Base-by-base conservation (phyloP, 805 yeast species). In the Priceomyces carsonii region DNA sequence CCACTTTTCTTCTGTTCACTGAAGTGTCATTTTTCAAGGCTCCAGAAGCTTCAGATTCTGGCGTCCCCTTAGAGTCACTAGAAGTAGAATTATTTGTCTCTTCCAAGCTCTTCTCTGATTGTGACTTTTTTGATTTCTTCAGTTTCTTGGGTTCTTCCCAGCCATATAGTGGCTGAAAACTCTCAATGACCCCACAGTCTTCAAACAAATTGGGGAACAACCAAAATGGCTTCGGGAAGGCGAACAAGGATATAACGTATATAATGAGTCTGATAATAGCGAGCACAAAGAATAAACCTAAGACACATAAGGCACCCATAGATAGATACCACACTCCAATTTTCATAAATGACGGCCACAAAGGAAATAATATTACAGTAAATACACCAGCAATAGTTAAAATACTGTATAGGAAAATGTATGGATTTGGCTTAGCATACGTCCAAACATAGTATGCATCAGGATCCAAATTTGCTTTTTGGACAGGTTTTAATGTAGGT, bases 261-360 rank as follows among this genome's bases (percentile, higher is more conserved):
- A 93, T 55, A 26, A 90, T 69, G 55, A 90, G 67, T 54, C 99
- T 75, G 21, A 91, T 64, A 28, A 93, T 71, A 1, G 97, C 95
- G 48, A 85, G 60, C 14, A 63, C 84, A 46, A 93, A 84, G 61
- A 93, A 83, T 30, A 77, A 65, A 4, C 80, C 89, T 28, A 93
- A 69, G 23, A 91, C 62, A 0, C 85, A 89, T 43, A 93, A 64
- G 36, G 81, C 63, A 6, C 77, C 84, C 71, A 91, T 77, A 21
- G 96, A 85, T 35, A 88, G 57, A 58, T 89, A 93, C 85, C 95
- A 93, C 20, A 87, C 96, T 27, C 93, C 95, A 36, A 73, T 73
- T 57, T 95, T 82, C 93, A 93, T 80, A 61, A 82, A 79, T 23
- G 69, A 53, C 18, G 99, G 99, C 99, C 99, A 93, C 52, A 93